Base-by-base conservation (phyloP, 163 green algal species). In the Scenedesmus sp. region DNA sequence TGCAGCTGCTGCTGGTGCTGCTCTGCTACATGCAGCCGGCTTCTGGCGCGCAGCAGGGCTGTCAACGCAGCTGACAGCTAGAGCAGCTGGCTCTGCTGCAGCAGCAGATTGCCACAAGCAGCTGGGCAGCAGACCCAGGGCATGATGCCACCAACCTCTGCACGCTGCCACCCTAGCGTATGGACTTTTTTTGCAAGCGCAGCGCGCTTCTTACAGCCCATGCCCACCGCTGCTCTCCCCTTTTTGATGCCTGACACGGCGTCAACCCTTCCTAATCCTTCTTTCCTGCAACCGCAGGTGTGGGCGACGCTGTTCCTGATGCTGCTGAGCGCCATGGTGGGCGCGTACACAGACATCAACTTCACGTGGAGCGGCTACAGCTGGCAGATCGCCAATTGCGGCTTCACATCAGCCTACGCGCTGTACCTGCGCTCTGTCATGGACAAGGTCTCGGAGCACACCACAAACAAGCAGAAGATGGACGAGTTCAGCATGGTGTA, bases 401-500 rank as follows among this genome's bases (percentile, higher is more conserved):
- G 94, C 10, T 97, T 97, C 93, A 98, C 96, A 0, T 95, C 93
- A 6, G 95, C 93, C 0, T 98, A 98, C 89, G 96, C 96, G 3
- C 94, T 98, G 4, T 96, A 97, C 91, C 93, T 98, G 86, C 93
- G 96, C 9, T 91, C 82, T 18, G 96, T 97, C 15, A 97, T 97
- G 94, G 95, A 97, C 88, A 95, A 95, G 87, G 95, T 96, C 0
- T 55, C 95, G 0, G 91, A 96, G 91, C 92, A 95, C 92, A 96
- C 95, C 46, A 94, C 90, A 54, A 95, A 96, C 90, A 95, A 95
- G 91, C 93, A 95, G 88, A 93, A 94, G 87, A 96, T 97, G 93
- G 94, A 96, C 73, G 95, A 97, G 93, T 96, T 95, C 94, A 94
- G 84, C 92, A 96, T 96, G 95, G 95, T 96, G 16, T 98, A 97